Base-by-base conservation (phyloP, 2,329 filamentous ascomycete species). In the Aspergillus sp. region DNA sequence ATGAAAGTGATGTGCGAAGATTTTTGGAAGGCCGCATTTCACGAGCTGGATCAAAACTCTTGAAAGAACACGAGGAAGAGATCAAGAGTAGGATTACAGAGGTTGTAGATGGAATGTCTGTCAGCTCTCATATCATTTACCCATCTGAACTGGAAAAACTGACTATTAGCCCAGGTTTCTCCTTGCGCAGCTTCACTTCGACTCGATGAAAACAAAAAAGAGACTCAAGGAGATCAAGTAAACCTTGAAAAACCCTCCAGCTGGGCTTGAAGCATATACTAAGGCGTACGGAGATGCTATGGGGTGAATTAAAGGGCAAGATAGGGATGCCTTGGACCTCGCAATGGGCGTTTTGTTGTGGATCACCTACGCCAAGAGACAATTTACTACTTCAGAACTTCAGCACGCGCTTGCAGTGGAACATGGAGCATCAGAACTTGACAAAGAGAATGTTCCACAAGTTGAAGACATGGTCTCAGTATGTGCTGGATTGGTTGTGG, bases 271-370 rank as follows among this genome's bases (percentile, higher is more conserved):
- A 12, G 62, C 60, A 3, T 70, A 73, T 32, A 55, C 70, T 17
- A 3, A 54, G 7, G 68, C 70, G 0, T 80, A 80, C 44, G 46
- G 64, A 0, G 51, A 67, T 0, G 66, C 70, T 0, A 71, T 78
- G 57, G 39, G 70, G 5, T 59, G 73, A 35, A 75, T 79, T 15
- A 46, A 69, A 25, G 49, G 57, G 1, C 74, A 78, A 27, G 25
- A 27, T 27, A 10, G 9, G 12, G 25, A 27, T 9, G 25, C 25
- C 25, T 27, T 12, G 3, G 9, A 27, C 25, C 9, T 27, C 2
- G 25, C 25, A 27, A 27, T 27, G 25, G 25, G 3, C 2, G 25
- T 27, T 27, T 4, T 27, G 25, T 4, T 27, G 25, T 27, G 25
- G 25, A 27, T 27, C 25, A 27, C 25, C 3, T 27, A 9, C 2